Base-by-base conservation (phyloP, 352 stramenopile species). In the Saprolegnia diclina region DNA sequence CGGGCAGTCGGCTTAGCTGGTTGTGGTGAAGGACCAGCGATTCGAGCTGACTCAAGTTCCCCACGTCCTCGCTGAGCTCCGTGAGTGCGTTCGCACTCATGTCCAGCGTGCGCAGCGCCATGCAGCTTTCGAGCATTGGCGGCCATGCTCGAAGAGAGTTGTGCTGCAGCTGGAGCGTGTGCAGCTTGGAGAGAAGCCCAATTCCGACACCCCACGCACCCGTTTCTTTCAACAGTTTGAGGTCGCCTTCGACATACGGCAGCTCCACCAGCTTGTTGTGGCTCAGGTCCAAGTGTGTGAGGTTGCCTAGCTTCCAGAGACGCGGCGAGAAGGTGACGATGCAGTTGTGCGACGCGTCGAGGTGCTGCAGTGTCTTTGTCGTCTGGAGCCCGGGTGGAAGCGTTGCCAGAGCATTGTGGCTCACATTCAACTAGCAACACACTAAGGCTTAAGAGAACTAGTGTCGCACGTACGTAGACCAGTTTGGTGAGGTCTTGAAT, bases 191-290 rank as follows among this genome's bases (percentile, higher is more conserved):
- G 14, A 88, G 71, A 29, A 90, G 66, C 0, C 83, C 81, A 13
- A 91, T 70, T 5, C 81, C 79, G 9, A 91, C 78, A n/a, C 88
- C 79, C 83, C 83, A 91, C 64, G 89, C 81, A 35, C 80, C 73
- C 10, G 81, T 91, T 65, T 91, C 83, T 45, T 82, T 79, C 65
- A 91, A 55, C 18, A 91, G 64, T 66, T 86, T 85, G 46, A 91
- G 65, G 57, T 91, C 80, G 32, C 82, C 82, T 72, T 89, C 82
- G 14, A 89, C 71, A 63, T 77, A 90, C 45, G 83, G 81, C 19
- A 91, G 54, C 52, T 87, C 75, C 26, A 72, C 65, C 1, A 91
- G 71, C 14, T 37, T 44, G 50, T 90, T 91, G 61, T 80, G 71
- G 37, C 78, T 83, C 38, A 91, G 74, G 46, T 88, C 75, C 0